Percentiles rank a stretch among this genome's conserved stretches.
These are phyloP conservation scores for Mycena citricolor DNA, from an alignment of 1,284 basidiomycete genomes.

Conservation along the genomic window DNA sequence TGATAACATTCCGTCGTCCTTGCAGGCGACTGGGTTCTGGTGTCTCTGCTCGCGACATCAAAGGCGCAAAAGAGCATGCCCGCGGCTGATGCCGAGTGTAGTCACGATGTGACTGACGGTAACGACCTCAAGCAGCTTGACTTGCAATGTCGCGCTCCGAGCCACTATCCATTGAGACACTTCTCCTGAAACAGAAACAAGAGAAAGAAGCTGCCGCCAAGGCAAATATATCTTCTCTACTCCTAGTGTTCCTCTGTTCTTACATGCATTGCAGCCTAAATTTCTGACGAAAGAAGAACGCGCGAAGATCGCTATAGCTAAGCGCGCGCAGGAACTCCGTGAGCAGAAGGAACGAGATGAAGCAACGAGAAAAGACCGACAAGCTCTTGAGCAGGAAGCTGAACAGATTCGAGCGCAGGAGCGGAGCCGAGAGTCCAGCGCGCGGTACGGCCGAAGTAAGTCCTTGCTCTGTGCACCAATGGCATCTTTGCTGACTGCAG, in stretches of 20 bases:
- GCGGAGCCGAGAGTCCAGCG: slow-evolving; percentile 27
- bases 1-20: slow-evolving; percentile 22
- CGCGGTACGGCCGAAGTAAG: slow-evolving; percentile 45
- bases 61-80: background rate
- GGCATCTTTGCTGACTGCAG: slow-evolving; percentile 12
- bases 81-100: background rate
- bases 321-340: slow-evolving; percentile 77
- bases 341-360: slow-evolving; percentile 68
- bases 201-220: slow-evolving; percentile 89
- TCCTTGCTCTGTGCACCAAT: slow-evolving; percentile 28
- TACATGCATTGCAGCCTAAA: slow-evolving; percentile 60
- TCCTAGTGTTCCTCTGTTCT: background rate
- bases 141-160: slow-evolving; percentile 50
- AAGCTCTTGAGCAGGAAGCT: slow-evolving; percentile 72
- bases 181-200: slow-evolving; percentile 82
- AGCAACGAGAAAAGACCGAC: slow-evolving; percentile 54
- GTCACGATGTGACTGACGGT: background rate
- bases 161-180: slow-evolving; percentile 80
- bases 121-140: background rate
- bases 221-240: slow-evolving; percentile 44
- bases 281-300: slow-evolving; percentile 89
- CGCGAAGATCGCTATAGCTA: slow-evolving; percentile 83
- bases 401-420: slow-evolving; percentile 59
- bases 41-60: slow-evolving; percentile 19
- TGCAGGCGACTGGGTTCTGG: slow-evolving; percentile 21